Base-by-base conservation (phyloP, 371 early-diverging fungal species). In the Vairimorpha necatrix region DNA sequence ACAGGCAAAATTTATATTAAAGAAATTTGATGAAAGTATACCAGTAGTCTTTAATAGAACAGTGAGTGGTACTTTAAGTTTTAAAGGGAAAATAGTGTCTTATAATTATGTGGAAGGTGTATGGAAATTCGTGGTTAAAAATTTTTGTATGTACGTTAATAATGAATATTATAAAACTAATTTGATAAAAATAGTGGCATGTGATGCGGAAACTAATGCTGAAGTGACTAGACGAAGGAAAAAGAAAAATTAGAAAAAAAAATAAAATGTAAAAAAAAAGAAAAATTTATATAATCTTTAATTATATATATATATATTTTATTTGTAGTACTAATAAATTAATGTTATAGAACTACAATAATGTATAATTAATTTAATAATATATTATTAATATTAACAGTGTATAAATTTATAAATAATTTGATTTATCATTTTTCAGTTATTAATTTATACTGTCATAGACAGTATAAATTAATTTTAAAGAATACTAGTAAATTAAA, bases 21-120 rank as follows among this genome's bases (percentile, higher is more conserved):
- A 80, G 48, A 78, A 69, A 56, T 85, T 83, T 78, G 84, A 85
- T 62, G 69, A 70, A 50, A 78, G 72, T 14, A 78, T 85, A 11
- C 81, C 82, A 9, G 33, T 63, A 16, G 80, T 84, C 14, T 85
- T 85, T 72, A 74, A 79, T 22, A 56, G 65, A 42, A 75, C 78
- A 46, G 86, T 85, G 9, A 81, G 74, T 24, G 80, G 61, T 33
- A 84, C 72, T 20, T 75, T 85, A 68, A 84, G 77, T 61, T 85
- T 85, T 65, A 84, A 83, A 61, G 86, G 83, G 26, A 76, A 69
- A 30, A 75, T 84, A 22, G 53, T 68, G 14, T 73, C 65, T 24
- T 85, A 85, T 66, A 85, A 85, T 74, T 67, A 75, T 71, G 84
- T 85, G 42, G 86, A 84, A 53, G 86, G 84, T 28, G 86, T 85